Conservation (phyloP, 768 basidiomycete species). For the Boletellus sp. region DNA sequence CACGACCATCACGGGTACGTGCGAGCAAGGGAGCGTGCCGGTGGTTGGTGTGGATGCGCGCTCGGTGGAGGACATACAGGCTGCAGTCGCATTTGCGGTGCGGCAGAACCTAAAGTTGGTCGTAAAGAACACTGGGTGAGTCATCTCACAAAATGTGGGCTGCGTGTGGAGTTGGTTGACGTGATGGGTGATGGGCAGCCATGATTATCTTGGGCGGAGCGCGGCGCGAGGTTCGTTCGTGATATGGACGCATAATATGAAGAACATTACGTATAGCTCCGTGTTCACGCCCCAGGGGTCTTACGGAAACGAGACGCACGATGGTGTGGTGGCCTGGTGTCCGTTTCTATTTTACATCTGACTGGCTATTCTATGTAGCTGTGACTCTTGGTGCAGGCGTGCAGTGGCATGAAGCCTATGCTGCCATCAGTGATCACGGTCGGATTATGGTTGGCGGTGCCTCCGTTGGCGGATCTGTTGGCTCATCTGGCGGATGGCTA, state of each 20-base stretch:
- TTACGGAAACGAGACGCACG: slow-evolving; percentile 9
- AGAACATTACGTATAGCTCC: slow-evolving; percentile 35
- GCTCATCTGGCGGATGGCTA: slow-evolving; percentile 31
- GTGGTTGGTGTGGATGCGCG: slow-evolving; percentile 24
- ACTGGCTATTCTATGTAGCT: slow-evolving; percentile 13
- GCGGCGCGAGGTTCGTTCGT: slow-evolving; percentile 36
- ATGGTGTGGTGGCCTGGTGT: slow-evolving; percentile 17
- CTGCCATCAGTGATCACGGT: neutral
- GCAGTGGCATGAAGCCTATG: neutral
- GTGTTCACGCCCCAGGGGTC: slow-evolving; percentile 34
- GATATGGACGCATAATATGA: slow-evolving; percentile 43
- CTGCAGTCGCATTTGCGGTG: slow-evolving; percentile 23
- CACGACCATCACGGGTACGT: slow-evolving; percentile 24
- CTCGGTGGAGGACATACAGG: slow-evolving; percentile 24
- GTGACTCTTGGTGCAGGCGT: neutral
- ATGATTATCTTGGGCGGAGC: slow-evolving; percentile 42
- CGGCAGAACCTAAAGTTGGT: slow-evolving; percentile 20
- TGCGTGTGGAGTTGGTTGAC: too few relatives aligned
- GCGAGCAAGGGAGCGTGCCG: slow-evolving; percentile 26
- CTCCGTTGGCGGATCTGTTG: neutral
- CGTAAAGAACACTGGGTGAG: slow-evolving; percentile 29
- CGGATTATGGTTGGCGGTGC: neutral
- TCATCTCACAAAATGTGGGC: neutral
- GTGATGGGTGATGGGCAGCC: slow-evolving; percentile 16
- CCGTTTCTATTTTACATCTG: neutral